Evolutionary conservation across 2,329 filamentous ascomycete species (phyloP), one percentile per base, ranked within the genome.

Genomic region (Claviceps africana): DNA sequence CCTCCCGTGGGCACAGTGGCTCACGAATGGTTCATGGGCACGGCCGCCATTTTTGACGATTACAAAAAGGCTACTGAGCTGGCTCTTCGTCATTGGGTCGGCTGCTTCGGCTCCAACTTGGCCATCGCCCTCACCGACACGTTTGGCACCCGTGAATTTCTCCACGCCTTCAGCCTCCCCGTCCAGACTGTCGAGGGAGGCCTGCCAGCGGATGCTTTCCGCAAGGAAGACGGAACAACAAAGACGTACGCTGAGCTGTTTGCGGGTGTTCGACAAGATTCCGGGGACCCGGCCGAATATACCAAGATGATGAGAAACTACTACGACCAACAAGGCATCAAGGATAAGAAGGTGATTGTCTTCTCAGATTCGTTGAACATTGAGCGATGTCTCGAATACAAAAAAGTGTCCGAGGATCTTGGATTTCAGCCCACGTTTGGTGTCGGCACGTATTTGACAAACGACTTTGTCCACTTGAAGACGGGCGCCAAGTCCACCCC

Each of bases 21-120:
- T 0, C 93, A 98, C 64, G 93, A 98, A 70, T 98, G 93, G 93
- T 97, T 96, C 73, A 98, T 98, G 93, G 90, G 88, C 43, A 91
- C 95, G 56, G 93, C 93, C 1, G 90, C 93, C 40, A 88, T 96
- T 59, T 87, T 85, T 4, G 78, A 88, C 56, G 80, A 96, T 68
- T 98, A 98, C 64, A 78, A 81, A 59, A 75, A 78, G 56, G 90
- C 93, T 3, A 95, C 90, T 39, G 88, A 95, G 65, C 77, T 84
- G 57, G 90, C 88, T 0, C 72, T 98, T 59, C 76, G 81, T 53
- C 88, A 94, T 65, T 98, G 93, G 93, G 79, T 95, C 35, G 82
- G 83, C 50, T 95, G 87, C 55, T 98, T 96, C 64, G 93, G 93
- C 4, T 82, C 77, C 37, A 84, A 91, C 35, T 77, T 96, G 33